Base-by-base conservation (phyloP, 2,329 filamentous ascomycete genomes). In the Hyphodiscus sp. region DNA sequence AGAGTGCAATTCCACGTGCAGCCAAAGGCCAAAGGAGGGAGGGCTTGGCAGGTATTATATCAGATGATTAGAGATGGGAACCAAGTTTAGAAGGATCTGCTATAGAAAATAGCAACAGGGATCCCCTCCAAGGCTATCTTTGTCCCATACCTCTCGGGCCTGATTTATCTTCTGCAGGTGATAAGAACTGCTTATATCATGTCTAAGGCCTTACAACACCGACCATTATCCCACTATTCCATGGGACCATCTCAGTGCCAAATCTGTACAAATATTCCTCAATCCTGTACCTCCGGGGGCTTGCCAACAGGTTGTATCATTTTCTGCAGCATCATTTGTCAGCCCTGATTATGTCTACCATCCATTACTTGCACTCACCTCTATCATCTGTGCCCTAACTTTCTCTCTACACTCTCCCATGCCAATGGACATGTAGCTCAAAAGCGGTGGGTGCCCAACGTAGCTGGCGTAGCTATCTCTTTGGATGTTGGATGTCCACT, bases 401-500 rank as follows among this genome's bases (percentile, higher is more conserved):
- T 91, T 89, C 70, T 91, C 86, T 54, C 86, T 78, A 6, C 88
- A 80, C 70, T 95, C 89, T 47, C 94, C 94, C 74, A 95, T 83
- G 0, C 91, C 92, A 48, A 97, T 83, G 18, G 88, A 81, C 77
- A 96, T 91, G 71, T 96, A 96, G 41, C 88, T 83, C 16, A 97
- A 78, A 56, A 96, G 78, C 8, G 91, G 87, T 16, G 91, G 88
- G 69, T 99, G 94, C 19, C 94, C 94, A 60, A 94, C 81, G 65
- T 95, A 91, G 58, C 85, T 91, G 19, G 91, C 83, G 69, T 92
- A 91, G 20, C 87, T 95, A 75, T 99, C 94, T 69, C 94, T 91
- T 68, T 91, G 82, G 68, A 97, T 92, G 75, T 97, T 99, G 56
- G 88, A 91, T 49, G 87, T 87, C 91, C 91, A 99, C 74, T 99